Percentiles rank a stretch among this genome's conserved stretches.
Evolutionary conservation across 2,329 filamentous ascomycete genomes (phyloP).

Genomic region (Aspergillus sp.): DNA sequence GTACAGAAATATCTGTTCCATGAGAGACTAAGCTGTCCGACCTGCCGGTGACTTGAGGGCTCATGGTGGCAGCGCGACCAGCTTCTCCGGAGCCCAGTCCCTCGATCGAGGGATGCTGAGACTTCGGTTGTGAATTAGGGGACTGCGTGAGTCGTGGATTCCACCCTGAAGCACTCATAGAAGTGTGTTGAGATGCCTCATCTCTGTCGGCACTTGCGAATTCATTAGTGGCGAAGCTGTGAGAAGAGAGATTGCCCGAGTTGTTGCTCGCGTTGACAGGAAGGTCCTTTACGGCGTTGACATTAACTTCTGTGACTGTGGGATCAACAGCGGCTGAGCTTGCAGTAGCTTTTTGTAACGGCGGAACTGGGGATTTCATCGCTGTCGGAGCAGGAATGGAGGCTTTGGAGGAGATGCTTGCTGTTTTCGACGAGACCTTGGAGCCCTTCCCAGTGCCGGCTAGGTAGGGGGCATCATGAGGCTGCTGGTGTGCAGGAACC

Average conservation of each 20-base stretch:
- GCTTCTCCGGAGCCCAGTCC: slow-evolving; percentile 16
- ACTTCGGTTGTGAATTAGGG: slow-evolving; percentile 31
- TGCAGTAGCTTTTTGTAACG: slow-evolving; percentile 32
- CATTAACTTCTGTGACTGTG: slow-evolving; percentile 46
- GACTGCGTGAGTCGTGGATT: slow-evolving; percentile 30
- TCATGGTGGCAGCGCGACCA: slow-evolving; percentile 18
- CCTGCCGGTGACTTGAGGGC: slow-evolving; percentile 21
- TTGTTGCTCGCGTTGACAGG: slow-evolving; percentile 28
- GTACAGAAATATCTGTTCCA: slow-evolving; percentile 26
- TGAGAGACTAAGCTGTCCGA: slow-evolving; percentile 26
- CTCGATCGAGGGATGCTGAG: slow-evolving; percentile 27
- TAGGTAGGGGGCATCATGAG: slow-evolving; percentile 26
- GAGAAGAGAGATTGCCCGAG: slow-evolving; percentile 30
- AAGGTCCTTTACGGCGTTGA: slow-evolving; percentile 34
- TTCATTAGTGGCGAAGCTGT: slow-evolving; percentile 28
- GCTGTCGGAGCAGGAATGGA: slow-evolving; percentile 36
- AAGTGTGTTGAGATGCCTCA: slow-evolving; percentile 27
- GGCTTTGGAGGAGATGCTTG: slow-evolving; percentile 42
- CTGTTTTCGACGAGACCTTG: slow-evolving; percentile 40
- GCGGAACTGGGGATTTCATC: slow-evolving; percentile 36
- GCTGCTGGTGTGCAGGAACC: slow-evolving; percentile 27
- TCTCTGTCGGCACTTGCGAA: slow-evolving; percentile 27
- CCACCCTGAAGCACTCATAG: slow-evolving; percentile 29
- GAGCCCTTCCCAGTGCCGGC: slow-evolving; percentile 28
- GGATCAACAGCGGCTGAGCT: slow-evolving; percentile 39